Conservation (phyloP, 1,284 basidiomycete species). For the Sphagnurus paluster region DNA sequence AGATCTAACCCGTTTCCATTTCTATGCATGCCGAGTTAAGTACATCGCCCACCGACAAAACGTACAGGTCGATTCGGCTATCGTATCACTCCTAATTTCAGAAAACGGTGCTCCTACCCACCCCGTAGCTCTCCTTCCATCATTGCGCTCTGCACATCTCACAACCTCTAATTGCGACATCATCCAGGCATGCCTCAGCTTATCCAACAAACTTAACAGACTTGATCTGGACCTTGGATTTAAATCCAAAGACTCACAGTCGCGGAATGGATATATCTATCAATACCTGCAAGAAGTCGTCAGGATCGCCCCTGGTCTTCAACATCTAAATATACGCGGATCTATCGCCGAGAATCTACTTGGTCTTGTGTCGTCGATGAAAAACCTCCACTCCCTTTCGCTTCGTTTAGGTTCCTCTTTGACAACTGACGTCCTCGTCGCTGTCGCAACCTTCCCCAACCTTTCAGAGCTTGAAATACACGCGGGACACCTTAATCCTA, state of each 20-base stretch:
- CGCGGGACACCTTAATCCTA: slow-evolving; percentile 39
- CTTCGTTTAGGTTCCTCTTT: slow-evolving; percentile 45
- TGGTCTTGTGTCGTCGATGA: slow-evolving; percentile 35
- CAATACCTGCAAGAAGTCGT: slow-evolving; percentile 31
- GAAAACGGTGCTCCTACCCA: slow-evolving; percentile 1
- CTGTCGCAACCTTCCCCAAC: slow-evolving; percentile 41
- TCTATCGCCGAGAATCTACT: slow-evolving; percentile 38
- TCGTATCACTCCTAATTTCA: slow-evolving; percentile 24
- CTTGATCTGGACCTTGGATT: slow-evolving; percentile 48
- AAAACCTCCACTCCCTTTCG: slow-evolving; percentile 40
- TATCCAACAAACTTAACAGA: slow-evolving; percentile 36
- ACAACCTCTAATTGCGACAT: slow-evolving; percentile 33
- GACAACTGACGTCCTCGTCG: slow-evolving; percentile 38
- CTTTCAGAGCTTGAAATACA: slow-evolving; percentile 51
- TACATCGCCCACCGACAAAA: slow-evolving; percentile 39
- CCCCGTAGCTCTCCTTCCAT: slow-evolving; percentile 28
- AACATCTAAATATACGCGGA: slow-evolving; percentile 47
- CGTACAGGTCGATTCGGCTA: slow-evolving; percentile 26
- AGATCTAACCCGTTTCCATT: slow-evolving; percentile 33
- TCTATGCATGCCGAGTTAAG: slow-evolving; percentile 49
- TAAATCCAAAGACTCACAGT: slow-evolving; percentile 19
- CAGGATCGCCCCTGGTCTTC: slow-evolving; percentile 30
- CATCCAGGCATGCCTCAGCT: slow-evolving; percentile 30
- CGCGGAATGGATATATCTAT: slow-evolving; percentile 18
- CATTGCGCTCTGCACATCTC: slow-evolving; percentile 40